Base-by-base conservation (phyloP, 116 monocot genomes). In the Trichopus zeylanicus region DNA sequence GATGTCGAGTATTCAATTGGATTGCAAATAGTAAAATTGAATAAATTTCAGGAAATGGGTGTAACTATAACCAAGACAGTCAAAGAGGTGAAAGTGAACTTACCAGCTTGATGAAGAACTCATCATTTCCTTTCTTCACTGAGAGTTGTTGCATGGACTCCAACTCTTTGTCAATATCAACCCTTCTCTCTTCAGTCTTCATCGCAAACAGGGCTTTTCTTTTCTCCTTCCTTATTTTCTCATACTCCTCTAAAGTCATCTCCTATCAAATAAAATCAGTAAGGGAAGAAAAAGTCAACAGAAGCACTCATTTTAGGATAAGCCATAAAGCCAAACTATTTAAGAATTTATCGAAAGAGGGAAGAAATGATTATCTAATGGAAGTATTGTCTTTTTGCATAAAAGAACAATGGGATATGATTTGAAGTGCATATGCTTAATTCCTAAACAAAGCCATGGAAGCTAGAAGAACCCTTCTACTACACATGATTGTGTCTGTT, bases 231-330 rank as follows among this genome's bases (percentile, higher is more conserved):
- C 52, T 76, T 56, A 95, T 23, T 73, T 90, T 95, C 73, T 87
- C 90, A 72, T 87, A 95, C 57, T 95, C 95, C 29, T 90, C 90
- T 20, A 95, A 61, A 47, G 95, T 95, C 95, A 95, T 95, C 33
- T 95, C 95, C 95, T 95, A 23, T 7, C 22, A 59, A 6, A 3
- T 2, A 55, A 55, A n/a, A 8, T 33, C 42, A 42, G 3, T n/a
- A 42, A 4, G 11, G 15, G 15, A 4, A 38, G 38, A 38, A 15
- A 42, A 42, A 8, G 8, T 16, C n/a, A 1, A 16, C 12, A 13
- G 42, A 42, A 42, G 42, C 4, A 3, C 42, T 42, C n/a, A n/a
- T 42, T 18, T 1, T 0, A 0, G 42, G 42, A 42, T 4, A 42
- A 42, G n/a, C 13, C 42, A 42, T 42, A 13, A 42, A 9, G 12